Evolutionary conservation across 2,329 filamentous ascomycete genomes (phyloP), one percentile per base, ranked within the genome.

Genomic region (Apiospora koreana): DNA sequence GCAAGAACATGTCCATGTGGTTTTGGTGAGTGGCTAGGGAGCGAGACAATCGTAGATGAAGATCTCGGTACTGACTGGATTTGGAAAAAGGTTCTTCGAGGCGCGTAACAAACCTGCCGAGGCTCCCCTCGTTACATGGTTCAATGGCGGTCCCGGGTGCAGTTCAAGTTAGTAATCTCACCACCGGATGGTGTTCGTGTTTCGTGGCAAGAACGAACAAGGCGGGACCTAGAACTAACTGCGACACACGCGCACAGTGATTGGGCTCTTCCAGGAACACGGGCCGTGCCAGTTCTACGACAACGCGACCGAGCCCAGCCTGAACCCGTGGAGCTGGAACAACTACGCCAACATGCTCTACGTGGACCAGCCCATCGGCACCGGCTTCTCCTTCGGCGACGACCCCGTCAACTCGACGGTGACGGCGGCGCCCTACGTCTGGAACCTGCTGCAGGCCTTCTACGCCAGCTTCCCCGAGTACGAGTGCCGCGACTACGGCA

Each of bases 401-500:
- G 74, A 77, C 46, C 73, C 73, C 21, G 79, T 81, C 38, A 81
- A 79, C 3, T 83, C 81, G 35, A 87, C 85, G 3, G 79, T 80
- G 12, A 82, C 81, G 2, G 85, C 85, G 12, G 84, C 85, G 3
- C 81, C 82, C 0, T 82, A 82, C 66, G 83, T 89, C n/a, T 90
- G 87, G 87, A 84, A 81, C 2, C 79, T 89, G n/a, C 77, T 89
- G 65, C 87, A 90, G 75, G 84, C 85, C 1, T 93, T 90, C 83
- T 88, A 90, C 69, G 83, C 86, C 5, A 86, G 88, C 41, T 93
- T 93, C 70, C 89, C 89, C 0, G 83, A 85, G 41, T 92, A 92
- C 75, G 84, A 87, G 76, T 86, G 86, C 3, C 85, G 86, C 58
- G 86, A 90, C 71, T 86, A 89, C 70, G 84, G 85, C 4, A 81